Conservation (phyloP, 805 yeast species). For the Kodamaea hsintzibuensis region DNA sequence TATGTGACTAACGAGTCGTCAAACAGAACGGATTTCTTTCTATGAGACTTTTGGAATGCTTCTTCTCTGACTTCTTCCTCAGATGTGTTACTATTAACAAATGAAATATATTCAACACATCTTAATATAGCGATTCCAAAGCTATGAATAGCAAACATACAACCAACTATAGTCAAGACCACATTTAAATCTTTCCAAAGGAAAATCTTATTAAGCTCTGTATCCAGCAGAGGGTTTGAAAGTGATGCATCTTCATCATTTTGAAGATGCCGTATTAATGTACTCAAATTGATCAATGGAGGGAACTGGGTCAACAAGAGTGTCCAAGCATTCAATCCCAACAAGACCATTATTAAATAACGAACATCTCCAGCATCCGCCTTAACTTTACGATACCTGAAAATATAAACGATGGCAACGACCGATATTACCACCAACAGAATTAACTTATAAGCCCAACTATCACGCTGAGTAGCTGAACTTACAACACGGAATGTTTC, state of each 20-base stretch:
- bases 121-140: conserved; percentile 15
- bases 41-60: conserved; percentile 7
- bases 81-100: conserved; percentile 9
- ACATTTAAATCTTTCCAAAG: conserved; percentile 14
- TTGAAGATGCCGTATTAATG: neutral
- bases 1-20: conserved; percentile 16
- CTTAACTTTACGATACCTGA: neutral
- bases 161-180: conserved; percentile 11
- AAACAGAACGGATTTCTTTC: conserved; percentile 19
- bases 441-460: neutral
- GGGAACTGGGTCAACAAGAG: neutral
- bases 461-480: neutral
- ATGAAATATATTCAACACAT: conserved; percentile 19
- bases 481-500: neutral
- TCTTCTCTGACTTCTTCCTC: conserved; percentile 8
- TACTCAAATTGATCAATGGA: neutral
- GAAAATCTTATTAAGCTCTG: conserved; percentile 9
- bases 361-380: neutral
- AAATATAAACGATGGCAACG: neutral
- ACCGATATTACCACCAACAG: neutral
- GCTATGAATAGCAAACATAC: conserved; percentile 13
- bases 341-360: neutral
- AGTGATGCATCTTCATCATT: neutral
- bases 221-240: neutral
- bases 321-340: neutral